A percentile compares a stretch with the other conserved stretches of the same genome.
Evolutionary conservation across 495 filamentous ascomycete species (phyloP).

Genomic region (Neurospora sp.): DNA sequence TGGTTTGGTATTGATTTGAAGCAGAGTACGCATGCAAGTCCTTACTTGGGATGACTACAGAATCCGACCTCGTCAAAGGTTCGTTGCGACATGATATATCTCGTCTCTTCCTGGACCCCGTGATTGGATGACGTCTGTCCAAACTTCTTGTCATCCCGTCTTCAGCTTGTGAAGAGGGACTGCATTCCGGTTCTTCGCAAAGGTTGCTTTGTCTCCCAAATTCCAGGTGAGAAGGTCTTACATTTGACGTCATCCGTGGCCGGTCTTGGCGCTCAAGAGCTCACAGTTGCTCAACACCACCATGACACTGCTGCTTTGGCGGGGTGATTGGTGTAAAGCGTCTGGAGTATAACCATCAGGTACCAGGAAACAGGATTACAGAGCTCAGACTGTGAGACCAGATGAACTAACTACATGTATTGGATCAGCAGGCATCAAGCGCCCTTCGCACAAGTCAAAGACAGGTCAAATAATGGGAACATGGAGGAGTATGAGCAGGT

Average conservation of each 20-base stretch:
- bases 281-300: neutral
- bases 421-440: neutral
- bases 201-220: neutral
- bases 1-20: neutral
- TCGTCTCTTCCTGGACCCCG: fast-evolving
- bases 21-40: no score
- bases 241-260: neutral
- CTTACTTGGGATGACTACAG: no score
- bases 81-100: neutral
- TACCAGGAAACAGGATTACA: neutral
- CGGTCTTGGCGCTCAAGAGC: neutral
- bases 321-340: neutral
- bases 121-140: neutral
- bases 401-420: neutral
- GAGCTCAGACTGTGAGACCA: neutral
- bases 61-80: neutral
- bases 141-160: neutral
- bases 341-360: neutral
- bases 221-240: neutral
- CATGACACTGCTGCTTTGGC: neutral
- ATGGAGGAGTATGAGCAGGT: neutral
- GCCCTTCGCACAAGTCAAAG: neutral
- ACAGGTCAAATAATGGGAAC: neutral
- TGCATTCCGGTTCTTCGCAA: neutral
- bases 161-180: neutral